phyloP scores from a whole-genome alignment of 345 rosid species.

The Eucalyptus tenuipes region DNA sequence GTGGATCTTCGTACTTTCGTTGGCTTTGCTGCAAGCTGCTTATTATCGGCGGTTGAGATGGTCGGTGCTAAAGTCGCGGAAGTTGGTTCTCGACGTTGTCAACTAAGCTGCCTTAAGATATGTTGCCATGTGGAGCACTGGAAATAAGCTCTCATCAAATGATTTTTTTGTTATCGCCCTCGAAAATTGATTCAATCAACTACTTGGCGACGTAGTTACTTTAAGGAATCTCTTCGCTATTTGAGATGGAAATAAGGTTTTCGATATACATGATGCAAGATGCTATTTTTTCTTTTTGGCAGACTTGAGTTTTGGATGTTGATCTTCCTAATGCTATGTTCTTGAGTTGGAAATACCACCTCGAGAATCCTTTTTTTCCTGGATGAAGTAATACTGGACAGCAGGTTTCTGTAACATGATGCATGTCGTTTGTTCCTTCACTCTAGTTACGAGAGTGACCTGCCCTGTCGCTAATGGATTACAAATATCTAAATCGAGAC shows the following conservation, averaged over 20 bases:
- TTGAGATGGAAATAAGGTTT: neutral
- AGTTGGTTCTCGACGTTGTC: conserved; percentile 78
- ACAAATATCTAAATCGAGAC: neutral
- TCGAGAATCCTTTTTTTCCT: neutral
- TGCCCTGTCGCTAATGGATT: neutral
- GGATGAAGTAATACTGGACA: neutral
- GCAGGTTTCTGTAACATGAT: neutral
- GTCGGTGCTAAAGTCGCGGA: conserved; percentile 89
- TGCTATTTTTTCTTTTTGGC: neutral
- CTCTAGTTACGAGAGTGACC: neutral
- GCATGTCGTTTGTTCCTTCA: neutral
- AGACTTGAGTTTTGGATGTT: neutral
- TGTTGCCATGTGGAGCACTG: neutral
- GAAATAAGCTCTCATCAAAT: neutral
- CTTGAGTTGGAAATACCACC: neutral
- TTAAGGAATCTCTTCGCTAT: neutral
- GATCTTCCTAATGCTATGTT: neutral
- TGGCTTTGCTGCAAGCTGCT: conserved; percentile 91
- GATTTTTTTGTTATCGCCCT: neutral
- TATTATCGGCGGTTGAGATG: conserved; percentile 88
- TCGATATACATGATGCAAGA: neutral
- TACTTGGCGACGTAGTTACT: neutral
- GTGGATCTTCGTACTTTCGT: conserved; percentile 89
- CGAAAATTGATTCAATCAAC: neutral
- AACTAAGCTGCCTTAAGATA: conserved; percentile 27